Evolutionary conservation across 148 eudicot genomes (phyloP), one percentile per base, ranked within the genome.

Genomic region (Diospyros lotus): DNA sequence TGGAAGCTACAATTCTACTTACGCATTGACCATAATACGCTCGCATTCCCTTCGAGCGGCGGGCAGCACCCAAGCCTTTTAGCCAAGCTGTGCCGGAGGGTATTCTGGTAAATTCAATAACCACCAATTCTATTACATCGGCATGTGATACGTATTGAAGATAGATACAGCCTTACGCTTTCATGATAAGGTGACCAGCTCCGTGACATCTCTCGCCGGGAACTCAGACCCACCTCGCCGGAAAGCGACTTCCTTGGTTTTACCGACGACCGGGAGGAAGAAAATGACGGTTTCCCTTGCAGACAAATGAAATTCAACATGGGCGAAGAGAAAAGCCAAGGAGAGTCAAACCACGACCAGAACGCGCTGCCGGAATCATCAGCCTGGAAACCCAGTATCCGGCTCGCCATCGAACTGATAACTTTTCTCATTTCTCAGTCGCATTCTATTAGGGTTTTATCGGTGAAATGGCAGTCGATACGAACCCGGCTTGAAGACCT

Each of bases 401-500:
- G 85, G 70, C 76, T 38, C 77, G 71, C 83, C 48, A 84, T 87
- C 28, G 74, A 77, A 28, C 77, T 77, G 2, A 80, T 84, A 3
- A 75, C 86, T 0, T 80, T 91, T 1, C 71, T 91, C 4, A 81
- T 87, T 17, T 75, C 84, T 6, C 73, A 85, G 3, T 84, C 99
- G 1, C 84, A 84, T 74, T 81, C 91, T 2, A 87, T 90, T 75
- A 83, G 81, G 54, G 89, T 82, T 18, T 95, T 95, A 76, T 2
- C 91, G 1, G 76, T 66, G 0, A 95, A 87, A 73, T 95, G 99
- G 99, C 85, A 84, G 17, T 45, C 83, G 46, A 88, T 95, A 40
- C 78, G 99, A 0, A 46, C 41, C 61, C 87, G 85, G 78, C 87
- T 95, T n/a, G 84, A 89, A 3, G 96, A 89, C 77, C 85, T 95